Evolutionary conservation across 306 rosid species (phyloP).

Genomic region (Luffa aegyptiaca): DNA sequence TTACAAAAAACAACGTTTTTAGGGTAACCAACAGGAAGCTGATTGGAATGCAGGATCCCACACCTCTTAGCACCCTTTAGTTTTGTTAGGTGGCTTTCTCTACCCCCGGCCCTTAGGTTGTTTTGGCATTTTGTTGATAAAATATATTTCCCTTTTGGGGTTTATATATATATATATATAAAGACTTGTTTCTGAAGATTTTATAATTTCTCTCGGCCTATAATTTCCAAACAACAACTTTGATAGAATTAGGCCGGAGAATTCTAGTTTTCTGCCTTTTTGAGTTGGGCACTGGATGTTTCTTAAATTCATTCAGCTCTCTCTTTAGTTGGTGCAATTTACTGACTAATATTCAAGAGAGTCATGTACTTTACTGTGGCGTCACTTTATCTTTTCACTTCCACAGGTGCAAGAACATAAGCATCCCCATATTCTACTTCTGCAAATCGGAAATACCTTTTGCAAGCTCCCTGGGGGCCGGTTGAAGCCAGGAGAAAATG

Average conservation of each 20-base stretch:
- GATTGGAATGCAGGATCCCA: not conserved
- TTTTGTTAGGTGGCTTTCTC: no score
- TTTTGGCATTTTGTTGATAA: no score
- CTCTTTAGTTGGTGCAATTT: not conserved
- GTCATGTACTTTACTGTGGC: not conserved
- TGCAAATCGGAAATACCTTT: conserved; percentile 96
- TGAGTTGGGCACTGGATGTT: not conserved
- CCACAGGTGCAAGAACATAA: conserved; percentile 96
- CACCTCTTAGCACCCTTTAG: not conserved
- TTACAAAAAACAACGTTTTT: not conserved
- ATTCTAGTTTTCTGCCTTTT: not conserved
- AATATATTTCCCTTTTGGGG: no score
- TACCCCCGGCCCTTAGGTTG: no score
- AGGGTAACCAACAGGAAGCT: not conserved
- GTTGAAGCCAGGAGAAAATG: conserved; percentile 97
- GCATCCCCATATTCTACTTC: conserved; percentile 95
- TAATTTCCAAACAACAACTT: not conserved
- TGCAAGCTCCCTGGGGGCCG: conserved; percentile 99
- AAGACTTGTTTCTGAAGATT: not conserved
- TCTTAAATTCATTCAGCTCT: not conserved
- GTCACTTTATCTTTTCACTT: not conserved
- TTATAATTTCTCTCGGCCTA: not conserved
- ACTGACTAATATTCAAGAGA: not conserved
- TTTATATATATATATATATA: no score
- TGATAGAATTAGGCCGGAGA: not conserved